Evolutionary conservation across 2,329 filamentous ascomycete genomes (phyloP).

Genomic region (Chrysoporthe deuterocubensis): DNA sequence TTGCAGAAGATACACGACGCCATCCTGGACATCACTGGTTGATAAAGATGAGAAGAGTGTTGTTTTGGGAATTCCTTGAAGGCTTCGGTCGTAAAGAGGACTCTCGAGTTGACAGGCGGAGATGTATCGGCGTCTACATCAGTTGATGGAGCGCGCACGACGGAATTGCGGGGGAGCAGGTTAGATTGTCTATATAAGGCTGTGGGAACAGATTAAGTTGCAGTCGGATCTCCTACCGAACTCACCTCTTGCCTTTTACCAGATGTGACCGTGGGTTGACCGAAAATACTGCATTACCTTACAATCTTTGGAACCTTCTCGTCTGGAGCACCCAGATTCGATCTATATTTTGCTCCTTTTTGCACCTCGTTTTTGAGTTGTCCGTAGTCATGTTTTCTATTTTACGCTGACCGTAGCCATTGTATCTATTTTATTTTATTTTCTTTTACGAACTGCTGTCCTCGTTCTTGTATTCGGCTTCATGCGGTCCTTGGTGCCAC

Average conservation of each 20-base stretch:
- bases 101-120: constrained; percentile 2
- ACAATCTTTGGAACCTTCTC: constrained; percentile 53
- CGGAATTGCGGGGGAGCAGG: background rate
- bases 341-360: constrained; percentile 40
- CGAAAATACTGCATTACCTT: constrained; percentile 54
- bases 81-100: background rate
- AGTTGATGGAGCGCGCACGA: background rate
- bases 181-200: constrained; percentile 28
- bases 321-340: constrained; percentile 44
- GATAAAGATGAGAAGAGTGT: background rate
- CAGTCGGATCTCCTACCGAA: constrained; percentile 74
- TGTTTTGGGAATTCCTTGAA: background rate
- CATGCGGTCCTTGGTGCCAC: background rate
- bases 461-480: background rate
- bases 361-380: background rate
- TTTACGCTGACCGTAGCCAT: constrained; percentile 24
- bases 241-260: constrained; percentile 81
- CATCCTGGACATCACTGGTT: constrained; percentile 46
- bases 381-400: background rate
- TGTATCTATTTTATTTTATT: background rate
- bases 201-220: constrained; percentile 37
- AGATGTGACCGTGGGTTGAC: constrained; percentile 73
- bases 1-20: constrained; percentile 94
- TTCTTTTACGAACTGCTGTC: background rate
- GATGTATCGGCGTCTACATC: constrained; percentile 16